A percentile compares a stretch with the other conserved stretches of the same genome.
These are phyloP conservation scores for Melampsora americana DNA, from an alignment of 1,284 basidiomycete species.

Conservation along the genomic window DNA sequence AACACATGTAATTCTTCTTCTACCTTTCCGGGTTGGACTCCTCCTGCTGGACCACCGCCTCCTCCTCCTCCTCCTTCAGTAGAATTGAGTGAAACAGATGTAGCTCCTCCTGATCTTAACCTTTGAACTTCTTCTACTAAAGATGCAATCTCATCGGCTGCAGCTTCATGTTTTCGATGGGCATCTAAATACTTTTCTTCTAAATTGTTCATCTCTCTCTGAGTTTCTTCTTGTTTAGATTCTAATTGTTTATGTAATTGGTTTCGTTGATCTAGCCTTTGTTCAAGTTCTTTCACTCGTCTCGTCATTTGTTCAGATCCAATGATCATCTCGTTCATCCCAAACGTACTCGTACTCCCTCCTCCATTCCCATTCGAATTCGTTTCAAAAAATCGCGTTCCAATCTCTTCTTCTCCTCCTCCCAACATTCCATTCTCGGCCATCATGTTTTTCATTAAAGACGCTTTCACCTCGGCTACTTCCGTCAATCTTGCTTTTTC, in stretches of 20 bases:
- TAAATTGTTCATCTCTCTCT: constrained; percentile 71
- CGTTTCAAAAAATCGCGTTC: constrained; percentile 56
- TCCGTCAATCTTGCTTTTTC: constrained; percentile 68
- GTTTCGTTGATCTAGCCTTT: background rate
- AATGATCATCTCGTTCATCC: constrained; percentile 60
- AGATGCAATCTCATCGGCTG: constrained; percentile 44
- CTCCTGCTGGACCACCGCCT: constrained; percentile 50
- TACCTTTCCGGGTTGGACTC: constrained; percentile 49
- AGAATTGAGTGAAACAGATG: constrained; percentile 24
- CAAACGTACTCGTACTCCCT: constrained; percentile 50
- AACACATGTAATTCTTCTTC: constrained; percentile 51
- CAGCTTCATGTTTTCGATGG: constrained; percentile 39
- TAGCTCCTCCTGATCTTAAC: constrained; percentile 34
- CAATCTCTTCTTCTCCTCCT: constrained; percentile 63
- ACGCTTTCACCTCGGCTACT: constrained; percentile 71
- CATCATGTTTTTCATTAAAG: constrained; percentile 78
- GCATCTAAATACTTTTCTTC: constrained; percentile 56
- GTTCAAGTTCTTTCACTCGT: constrained; percentile 30
- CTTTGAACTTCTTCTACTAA: constrained; percentile 72
- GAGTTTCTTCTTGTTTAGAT: constrained; percentile 48
- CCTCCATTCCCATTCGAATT: constrained; percentile 33
- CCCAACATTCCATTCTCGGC: constrained; percentile 78
- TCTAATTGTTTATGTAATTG: constrained; percentile 27
- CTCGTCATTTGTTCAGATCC: constrained; percentile 61
- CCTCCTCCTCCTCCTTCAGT: constrained; percentile 49